Conservation (phyloP, 2,329 filamentous ascomycete species). For the Aschersonia sp. region DNA sequence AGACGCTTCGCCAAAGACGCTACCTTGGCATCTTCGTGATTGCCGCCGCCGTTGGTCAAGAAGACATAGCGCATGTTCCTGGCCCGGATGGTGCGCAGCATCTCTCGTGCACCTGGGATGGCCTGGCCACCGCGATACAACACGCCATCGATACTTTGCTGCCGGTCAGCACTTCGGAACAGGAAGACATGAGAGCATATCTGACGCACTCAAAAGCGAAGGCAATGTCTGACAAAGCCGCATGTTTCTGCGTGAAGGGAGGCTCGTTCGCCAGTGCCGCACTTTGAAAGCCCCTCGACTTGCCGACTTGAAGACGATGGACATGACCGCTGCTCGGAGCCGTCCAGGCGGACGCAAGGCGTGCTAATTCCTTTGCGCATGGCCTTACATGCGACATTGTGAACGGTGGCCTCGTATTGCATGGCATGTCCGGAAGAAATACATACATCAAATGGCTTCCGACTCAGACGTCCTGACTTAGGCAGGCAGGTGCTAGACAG, state of each 20-base stretch:
- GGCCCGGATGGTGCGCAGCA: slow-evolving; percentile 58
- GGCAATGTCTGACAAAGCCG: slow-evolving; percentile 17
- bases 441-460: too few relatives aligned
- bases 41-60: slow-evolving; percentile 89
- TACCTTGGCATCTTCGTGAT: slow-evolving; percentile 43
- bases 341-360: neutral
- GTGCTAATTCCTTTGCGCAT: neutral
- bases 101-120: slow-evolving; percentile 62
- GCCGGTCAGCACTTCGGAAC: neutral
- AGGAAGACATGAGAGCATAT: neutral
- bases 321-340: neutral
- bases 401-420: too few relatives aligned
- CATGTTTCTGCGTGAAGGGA: slow-evolving; percentile 2
- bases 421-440: too few relatives aligned
- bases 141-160: slow-evolving; percentile 71
- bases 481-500: too few relatives aligned
- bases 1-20: slow-evolving; percentile 19
- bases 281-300: neutral
- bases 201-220: slow-evolving; percentile 22
- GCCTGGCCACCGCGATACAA: slow-evolving; percentile 69
- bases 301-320: neutral
- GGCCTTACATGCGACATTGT: neutral
- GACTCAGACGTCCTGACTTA: too few relatives aligned
- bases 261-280: slow-evolving; percentile 3
- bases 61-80: slow-evolving; percentile 82